A percentile compares a stretch with the other conserved stretches of the same genome.
Evolutionary conservation across 2,329 filamentous ascomycete genomes (phyloP).

Genomic region (Cryphonectria radicalis): DNA sequence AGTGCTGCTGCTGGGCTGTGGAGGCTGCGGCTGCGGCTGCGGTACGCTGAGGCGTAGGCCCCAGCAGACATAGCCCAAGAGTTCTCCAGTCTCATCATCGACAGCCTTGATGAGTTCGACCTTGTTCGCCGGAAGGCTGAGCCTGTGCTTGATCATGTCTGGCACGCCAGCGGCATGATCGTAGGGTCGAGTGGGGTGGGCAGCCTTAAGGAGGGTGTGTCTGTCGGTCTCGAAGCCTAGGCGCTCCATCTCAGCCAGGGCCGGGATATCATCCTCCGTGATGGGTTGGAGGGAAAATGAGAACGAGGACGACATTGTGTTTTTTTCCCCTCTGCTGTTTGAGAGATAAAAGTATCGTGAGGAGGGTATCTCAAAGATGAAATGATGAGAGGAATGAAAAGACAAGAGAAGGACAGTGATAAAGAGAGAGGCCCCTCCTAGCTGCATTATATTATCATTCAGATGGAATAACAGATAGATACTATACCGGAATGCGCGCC

Average conservation of each 20-base stretch:
- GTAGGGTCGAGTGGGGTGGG: constrained; percentile 36
- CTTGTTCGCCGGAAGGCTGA: constrained; percentile 31
- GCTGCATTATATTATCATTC: neutral
- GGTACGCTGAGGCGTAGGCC: constrained; percentile 35
- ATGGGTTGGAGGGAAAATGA: constrained; percentile 23
- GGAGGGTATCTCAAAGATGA: no score
- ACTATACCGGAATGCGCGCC: neutral
- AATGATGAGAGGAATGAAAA: neutral
- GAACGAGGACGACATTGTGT: constrained; percentile 2
- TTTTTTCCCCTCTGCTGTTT: neutral
- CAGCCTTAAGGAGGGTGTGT: constrained; percentile 42
- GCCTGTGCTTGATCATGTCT: constrained; percentile 32
- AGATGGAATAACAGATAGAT: neutral
- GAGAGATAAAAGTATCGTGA: neutral
- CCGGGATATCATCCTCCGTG: constrained; percentile 35
- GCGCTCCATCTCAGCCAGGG: constrained; percentile 38
- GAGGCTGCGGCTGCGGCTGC: constrained; percentile 25
- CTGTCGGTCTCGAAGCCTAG: constrained; percentile 39
- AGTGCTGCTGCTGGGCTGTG: constrained; percentile 4
- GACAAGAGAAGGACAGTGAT: neutral
- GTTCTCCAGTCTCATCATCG: constrained; percentile 35
- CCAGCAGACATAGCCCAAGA: constrained; percentile 43
- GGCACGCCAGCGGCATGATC: constrained; percentile 35
- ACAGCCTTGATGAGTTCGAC: constrained; percentile 41
- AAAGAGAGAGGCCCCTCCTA: no score